Evolutionary conservation across 495 filamentous ascomycete species (phyloP).

Genomic region (Aspergillus cristatus): DNA sequence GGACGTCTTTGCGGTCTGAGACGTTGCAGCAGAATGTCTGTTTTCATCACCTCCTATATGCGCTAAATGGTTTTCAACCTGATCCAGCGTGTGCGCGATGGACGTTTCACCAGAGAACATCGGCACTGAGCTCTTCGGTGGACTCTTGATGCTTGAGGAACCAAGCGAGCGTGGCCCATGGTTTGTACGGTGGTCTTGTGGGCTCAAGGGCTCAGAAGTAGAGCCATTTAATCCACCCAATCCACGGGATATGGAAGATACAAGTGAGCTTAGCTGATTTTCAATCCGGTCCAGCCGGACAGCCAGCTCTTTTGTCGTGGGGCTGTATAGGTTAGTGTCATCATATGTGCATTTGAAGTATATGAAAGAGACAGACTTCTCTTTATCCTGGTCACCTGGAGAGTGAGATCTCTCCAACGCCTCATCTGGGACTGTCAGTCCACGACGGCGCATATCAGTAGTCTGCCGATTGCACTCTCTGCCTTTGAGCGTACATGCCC

Average conservation of each 20-base stretch:
- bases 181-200: neutral
- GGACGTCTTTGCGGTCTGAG: slow-evolving; percentile 4
- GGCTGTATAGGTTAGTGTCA: neutral
- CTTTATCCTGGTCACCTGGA: too few relatives aligned
- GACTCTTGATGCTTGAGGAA: neutral
- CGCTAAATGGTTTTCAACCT: slow-evolving; percentile 16
- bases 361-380: too few relatives aligned
- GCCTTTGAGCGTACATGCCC: slow-evolving; percentile 7
- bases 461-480: slow-evolving; percentile 8
- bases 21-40: slow-evolving; percentile 6
- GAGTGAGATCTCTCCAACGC: neutral
- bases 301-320: slow-evolving; percentile 1
- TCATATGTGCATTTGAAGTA: too few relatives aligned
- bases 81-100: slow-evolving; percentile 13
- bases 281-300: slow-evolving; percentile 8
- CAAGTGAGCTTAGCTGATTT: slow-evolving; percentile 1
- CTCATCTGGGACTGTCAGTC: neutral
- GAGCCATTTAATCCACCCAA: neutral
- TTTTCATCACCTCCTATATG: slow-evolving; percentile 12
- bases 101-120: slow-evolving; percentile 21
- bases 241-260: neutral
- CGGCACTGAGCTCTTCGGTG: slow-evolving; percentile 1
- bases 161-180: neutral
- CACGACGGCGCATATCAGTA: slow-evolving; percentile 18
- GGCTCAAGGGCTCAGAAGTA: neutral